Evolutionary conservation across 1,139 yeast genomes (phyloP).

Genomic region (Geotrichum aggregatum): DNA sequence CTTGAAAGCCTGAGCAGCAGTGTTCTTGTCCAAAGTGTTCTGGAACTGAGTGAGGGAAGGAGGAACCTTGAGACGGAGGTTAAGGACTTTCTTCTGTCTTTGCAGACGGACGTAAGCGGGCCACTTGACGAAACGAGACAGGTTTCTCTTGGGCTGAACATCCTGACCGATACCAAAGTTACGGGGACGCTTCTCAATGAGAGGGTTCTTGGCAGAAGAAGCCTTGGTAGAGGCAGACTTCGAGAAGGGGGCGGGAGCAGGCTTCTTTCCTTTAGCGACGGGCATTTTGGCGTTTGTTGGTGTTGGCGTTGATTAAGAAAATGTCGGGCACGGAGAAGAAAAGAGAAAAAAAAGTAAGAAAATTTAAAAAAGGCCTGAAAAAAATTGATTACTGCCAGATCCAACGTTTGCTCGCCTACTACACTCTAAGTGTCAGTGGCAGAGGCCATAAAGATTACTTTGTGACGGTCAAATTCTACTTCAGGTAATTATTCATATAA

Average conservation of each 20-base stretch:
- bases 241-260: constrained; percentile 87
- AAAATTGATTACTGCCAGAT: too few relatives aligned
- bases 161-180: constrained; percentile 95
- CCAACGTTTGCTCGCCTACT: background rate
- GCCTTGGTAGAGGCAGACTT: constrained; percentile 39
- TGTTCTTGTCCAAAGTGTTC: constrained; percentile 93
- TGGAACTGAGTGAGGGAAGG: constrained; percentile 97
- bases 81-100: constrained; percentile 95
- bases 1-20: constrained; percentile 95
- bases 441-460: background rate
- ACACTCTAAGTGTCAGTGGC: background rate
- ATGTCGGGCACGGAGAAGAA: constrained; percentile 3
- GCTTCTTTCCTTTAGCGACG: constrained; percentile 60
- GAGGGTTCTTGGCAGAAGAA: constrained; percentile 55
- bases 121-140: constrained; percentile 95
- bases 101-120: constrained; percentile 95
- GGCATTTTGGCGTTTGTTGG: constrained; percentile 45
- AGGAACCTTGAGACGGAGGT: constrained; percentile 95
- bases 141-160: constrained; percentile 92
- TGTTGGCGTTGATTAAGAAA: background rate
- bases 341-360: background rate
- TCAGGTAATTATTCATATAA: background rate
- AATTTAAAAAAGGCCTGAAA: constrained; percentile 16
- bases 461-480: background rate
- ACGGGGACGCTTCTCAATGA: constrained; percentile 83